phyloP scores from a whole-genome alignment of 306 rosid species.

The Mimosa bimucronata region DNA sequence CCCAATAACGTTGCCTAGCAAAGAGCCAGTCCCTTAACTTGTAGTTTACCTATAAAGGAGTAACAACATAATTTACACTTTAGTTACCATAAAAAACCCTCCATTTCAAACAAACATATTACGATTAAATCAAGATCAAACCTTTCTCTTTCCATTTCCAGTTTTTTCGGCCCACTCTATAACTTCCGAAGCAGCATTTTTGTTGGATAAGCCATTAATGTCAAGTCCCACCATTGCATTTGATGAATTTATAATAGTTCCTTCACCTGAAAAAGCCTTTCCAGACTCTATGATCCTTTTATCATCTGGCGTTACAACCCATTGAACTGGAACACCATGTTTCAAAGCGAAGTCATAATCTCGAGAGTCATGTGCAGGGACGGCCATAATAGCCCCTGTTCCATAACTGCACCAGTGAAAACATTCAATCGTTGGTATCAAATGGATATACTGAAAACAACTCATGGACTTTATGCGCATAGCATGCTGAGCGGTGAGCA shows the following conservation, averaged over 20 bases:
- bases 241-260: slow-evolving; percentile 69
- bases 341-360: slow-evolving; percentile 87
- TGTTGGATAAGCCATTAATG: slow-evolving; percentile 80
- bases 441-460: slow-evolving; percentile 18
- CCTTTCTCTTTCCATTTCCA: slow-evolving; percentile 90
- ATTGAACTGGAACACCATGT: slow-evolving; percentile 62
- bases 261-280: slow-evolving; percentile 83
- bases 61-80: slow-evolving; percentile 35
- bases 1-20: slow-evolving; percentile 99
- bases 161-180: slow-evolving; percentile 87
- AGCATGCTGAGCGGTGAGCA: slow-evolving; percentile 29
- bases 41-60: slow-evolving; percentile 73
- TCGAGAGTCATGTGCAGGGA: slow-evolving; percentile 93
- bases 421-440: slow-evolving; percentile 29
- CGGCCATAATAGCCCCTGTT: slow-evolving; percentile 98
- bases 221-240: slow-evolving; percentile 62
- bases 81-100: slow-evolving; percentile 14
- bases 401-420: slow-evolving; percentile 75
- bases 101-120: slow-evolving; percentile 27
- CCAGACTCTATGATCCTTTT: slow-evolving; percentile 47
- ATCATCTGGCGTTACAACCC: slow-evolving; percentile 77
- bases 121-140: slow-evolving; percentile 38
- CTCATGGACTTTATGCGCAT: slow-evolving; percentile 21
- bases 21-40: slow-evolving; percentile 99
- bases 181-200: slow-evolving; percentile 74